These are phyloP conservation scores for Truncatella angustata DNA, from an alignment of 2,329 filamentous ascomycete genomes.

Conservation along the genomic window DNA sequence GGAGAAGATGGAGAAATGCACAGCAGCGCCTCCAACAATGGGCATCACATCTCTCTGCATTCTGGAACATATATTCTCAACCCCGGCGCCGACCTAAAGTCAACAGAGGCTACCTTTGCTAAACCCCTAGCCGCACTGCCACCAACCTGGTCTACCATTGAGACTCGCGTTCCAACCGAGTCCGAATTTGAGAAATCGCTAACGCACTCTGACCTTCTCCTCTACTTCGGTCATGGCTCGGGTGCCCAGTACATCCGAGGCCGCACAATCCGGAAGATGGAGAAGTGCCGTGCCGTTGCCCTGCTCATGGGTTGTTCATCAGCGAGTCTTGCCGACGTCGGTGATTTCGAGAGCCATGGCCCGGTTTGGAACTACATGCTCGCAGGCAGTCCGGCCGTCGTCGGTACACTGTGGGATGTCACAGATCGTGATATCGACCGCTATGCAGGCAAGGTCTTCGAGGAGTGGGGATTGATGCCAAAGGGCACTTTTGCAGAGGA, in stretches of 20 bases:
- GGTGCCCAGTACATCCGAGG: constrained; percentile 92
- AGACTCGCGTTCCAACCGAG: constrained; percentile 70
- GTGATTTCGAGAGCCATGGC: constrained; percentile 87
- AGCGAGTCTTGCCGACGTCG: constrained; percentile 74
- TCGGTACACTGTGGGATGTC: constrained; percentile 96
- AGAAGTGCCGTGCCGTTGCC: constrained; percentile 71
- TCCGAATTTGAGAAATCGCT: constrained; percentile 72
- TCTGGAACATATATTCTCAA: constrained; percentile 83
- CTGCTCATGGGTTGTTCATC: constrained; percentile 95
- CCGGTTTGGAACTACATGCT: constrained; percentile 91
- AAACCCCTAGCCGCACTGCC: constrained; percentile 64
- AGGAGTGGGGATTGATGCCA: constrained; percentile 77
- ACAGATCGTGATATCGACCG: constrained; percentile 97
- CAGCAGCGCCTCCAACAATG: constrained; percentile 31
- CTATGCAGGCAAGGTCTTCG: constrained; percentile 75
- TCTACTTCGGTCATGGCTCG: constrained; percentile 96
- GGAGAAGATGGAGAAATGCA: constrained; percentile 22
- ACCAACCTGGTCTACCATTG: constrained; percentile 68
- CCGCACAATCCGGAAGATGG: constrained; percentile 75
- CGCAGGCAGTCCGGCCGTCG: constrained; percentile 79
- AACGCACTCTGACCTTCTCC: constrained; percentile 64
- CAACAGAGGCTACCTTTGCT: constrained; percentile 75
- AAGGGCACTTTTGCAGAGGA: constrained; percentile 42
- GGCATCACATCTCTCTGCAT: constrained; percentile 53
- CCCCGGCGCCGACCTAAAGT: constrained; percentile 77